Evolutionary conservation across 768 basidiomycete species (phyloP).

Genomic region (Hypsizygus marmoreus): DNA sequence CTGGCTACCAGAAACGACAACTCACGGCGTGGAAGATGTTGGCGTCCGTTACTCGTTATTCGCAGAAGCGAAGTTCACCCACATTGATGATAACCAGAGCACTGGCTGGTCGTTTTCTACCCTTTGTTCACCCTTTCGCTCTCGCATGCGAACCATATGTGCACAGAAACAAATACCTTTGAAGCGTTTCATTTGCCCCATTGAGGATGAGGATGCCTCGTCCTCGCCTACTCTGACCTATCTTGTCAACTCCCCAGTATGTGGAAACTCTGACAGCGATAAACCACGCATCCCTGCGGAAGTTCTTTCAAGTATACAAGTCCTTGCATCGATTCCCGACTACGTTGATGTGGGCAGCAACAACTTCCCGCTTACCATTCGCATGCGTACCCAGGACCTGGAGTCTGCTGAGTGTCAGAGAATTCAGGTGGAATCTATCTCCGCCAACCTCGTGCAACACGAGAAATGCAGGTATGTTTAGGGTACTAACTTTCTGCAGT

Average conservation of each 20-base stretch:
- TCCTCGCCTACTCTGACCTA: conserved; percentile 41
- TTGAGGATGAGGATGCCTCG: conserved; percentile 30
- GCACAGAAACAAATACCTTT: conserved; percentile 48
- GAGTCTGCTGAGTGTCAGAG: conserved; percentile 49
- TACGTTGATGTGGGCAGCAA: conserved; percentile 48
- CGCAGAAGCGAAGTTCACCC: conserved; percentile 62
- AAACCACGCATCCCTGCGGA: conserved; percentile 46
- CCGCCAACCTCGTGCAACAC: conserved; percentile 58
- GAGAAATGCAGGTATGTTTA: conserved; percentile 65
- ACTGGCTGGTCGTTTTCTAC: conserved; percentile 48
- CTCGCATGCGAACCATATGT: conserved; percentile 40
- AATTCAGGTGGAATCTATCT: conserved; percentile 58
- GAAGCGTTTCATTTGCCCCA: conserved; percentile 54
- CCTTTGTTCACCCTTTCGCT: conserved; percentile 59
- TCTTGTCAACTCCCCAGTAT: conserved; percentile 40
- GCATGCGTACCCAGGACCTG: conserved; percentile 59
- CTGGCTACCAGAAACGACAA: conserved; percentile 75
- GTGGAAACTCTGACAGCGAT: conserved; percentile 16
- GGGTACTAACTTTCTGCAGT: neutral
- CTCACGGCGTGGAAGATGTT: conserved; percentile 49
- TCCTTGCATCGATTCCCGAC: conserved; percentile 65
- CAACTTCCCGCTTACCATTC: conserved; percentile 55
- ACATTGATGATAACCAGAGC: conserved; percentile 41
- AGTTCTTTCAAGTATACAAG: conserved; percentile 62
- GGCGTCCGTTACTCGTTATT: conserved; percentile 69